Conservation (phyloP, 192 early-diverging fungal genomes). For the Coemansia sp. region DNA sequence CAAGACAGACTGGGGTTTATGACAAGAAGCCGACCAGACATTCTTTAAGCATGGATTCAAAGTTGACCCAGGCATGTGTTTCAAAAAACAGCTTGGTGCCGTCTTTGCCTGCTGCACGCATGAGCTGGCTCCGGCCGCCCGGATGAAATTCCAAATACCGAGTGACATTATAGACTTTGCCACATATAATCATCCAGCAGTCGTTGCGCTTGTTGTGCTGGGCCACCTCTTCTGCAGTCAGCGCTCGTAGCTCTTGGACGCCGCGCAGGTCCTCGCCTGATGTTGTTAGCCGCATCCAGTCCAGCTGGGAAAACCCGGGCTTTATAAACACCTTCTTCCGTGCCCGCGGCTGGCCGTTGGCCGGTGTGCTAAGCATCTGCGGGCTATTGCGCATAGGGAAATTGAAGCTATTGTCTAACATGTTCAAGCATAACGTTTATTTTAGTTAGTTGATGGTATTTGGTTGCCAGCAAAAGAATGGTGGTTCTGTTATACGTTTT, state of each 20-base stretch:
- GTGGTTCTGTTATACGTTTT: no score
- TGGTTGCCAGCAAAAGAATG: no score
- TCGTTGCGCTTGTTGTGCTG: slow-evolving; percentile 76
- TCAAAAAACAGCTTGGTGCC: slow-evolving; percentile 84
- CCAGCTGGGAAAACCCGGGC: slow-evolving; percentile 85
- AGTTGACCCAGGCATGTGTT: slow-evolving; percentile 95
- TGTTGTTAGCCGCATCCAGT: slow-evolving; percentile 85
- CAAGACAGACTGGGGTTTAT: background rate
- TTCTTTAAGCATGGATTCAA: slow-evolving; percentile 80
- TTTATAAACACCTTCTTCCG: slow-evolving; percentile 79
- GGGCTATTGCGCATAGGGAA: slow-evolving; percentile 52
- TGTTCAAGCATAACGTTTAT: no score
- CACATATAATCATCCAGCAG: slow-evolving; percentile 86
- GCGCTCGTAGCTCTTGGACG: slow-evolving; percentile 26
- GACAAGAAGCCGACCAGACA: slow-evolving; percentile 68
- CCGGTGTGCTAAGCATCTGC: slow-evolving; percentile 31
- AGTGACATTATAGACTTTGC: slow-evolving; percentile 92
- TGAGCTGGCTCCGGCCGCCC: slow-evolving; percentile 76
- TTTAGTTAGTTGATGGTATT: no score
- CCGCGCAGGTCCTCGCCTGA: slow-evolving; percentile 70
- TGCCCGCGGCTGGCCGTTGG: slow-evolving; percentile 6
- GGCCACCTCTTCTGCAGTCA: slow-evolving; percentile 72
- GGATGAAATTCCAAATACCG: slow-evolving; percentile 89
- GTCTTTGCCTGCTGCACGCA: slow-evolving; percentile 89
- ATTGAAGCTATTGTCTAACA: background rate